Base-by-base conservation (phyloP, 2,329 filamentous ascomycete species). In the Capronia coronata region DNA sequence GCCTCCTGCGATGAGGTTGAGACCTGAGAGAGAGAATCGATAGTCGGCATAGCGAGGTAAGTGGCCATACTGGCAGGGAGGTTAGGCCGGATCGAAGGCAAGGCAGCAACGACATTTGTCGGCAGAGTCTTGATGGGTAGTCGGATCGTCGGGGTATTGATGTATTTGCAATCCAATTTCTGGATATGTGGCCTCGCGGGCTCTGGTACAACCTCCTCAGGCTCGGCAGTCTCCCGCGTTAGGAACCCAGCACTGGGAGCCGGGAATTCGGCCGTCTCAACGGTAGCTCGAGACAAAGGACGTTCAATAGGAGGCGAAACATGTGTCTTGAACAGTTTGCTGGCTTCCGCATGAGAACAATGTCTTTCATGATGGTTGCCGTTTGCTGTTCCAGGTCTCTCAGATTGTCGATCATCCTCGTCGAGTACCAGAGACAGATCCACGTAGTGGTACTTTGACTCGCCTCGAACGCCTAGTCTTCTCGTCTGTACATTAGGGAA, bases 381-480 rank as follows among this genome's bases (percentile, higher is more conserved):
- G 30, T 41, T 52, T 29, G 58, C 51, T 2, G 58, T 59, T 30
- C 50, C 48, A 18, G 55, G 56, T 46, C 55, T 32, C 42, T 58
- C 56, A 18, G 30, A 54, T 37, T 47, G 55, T 29, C 48, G 56
- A 29, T 59, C 54, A 23, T 59, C 55, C 27, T 59, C 58, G 23
- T 59, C 57, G 11, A 51, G 37, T 6, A 58, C 37, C 18, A 75
- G 67, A 1, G 71, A 71, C 50, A 75, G 61, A 56, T 75, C 72
- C 41, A 75, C 72, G 53, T 98, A 98, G 68, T 98, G 93, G 67
- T 98, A 98, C 66, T 98, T 98, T 11, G 93, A 98, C 71, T 97
- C 91, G 57, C 93, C 93, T 46, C 93, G 82, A 40, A 97, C 90
- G 55, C 93, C 93, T 10, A 98, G 75, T 57, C 93, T 80, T 51